A percentile compares a stretch with the other conserved stretches of the same genome.
Conservation (phyloP, 352 stramenopile genomes). For the Phytopythium helicoides region DNA sequence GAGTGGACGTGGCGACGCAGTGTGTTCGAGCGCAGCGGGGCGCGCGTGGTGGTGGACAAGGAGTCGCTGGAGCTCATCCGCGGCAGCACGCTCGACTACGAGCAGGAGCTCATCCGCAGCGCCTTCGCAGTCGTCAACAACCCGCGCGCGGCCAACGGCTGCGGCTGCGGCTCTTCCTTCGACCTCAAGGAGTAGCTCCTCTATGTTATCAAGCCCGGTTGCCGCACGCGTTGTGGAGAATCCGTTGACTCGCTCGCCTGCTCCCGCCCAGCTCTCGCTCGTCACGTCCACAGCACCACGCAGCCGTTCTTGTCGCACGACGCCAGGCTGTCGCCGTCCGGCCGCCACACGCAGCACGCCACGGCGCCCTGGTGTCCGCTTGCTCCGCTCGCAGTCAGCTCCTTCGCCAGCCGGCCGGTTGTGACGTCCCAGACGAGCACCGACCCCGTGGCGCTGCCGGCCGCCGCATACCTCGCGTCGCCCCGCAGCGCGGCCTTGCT, state of each 20-base stretch:
- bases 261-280: too few relatives aligned
- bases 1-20: slow-evolving; percentile 3
- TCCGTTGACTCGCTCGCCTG: too few relatives aligned
- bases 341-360: slow-evolving; percentile 75
- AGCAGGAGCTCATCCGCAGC: slow-evolving; percentile 97
- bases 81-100: slow-evolving; percentile 95
- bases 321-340: slow-evolving; percentile 54
- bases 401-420: slow-evolving; percentile 47
- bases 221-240: not conserved
- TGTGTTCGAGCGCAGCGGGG: slow-evolving; percentile 88
- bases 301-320: slow-evolving; percentile 85
- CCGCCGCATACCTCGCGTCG: slow-evolving; percentile 55
- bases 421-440: slow-evolving; percentile 68
- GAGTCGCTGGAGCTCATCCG: slow-evolving; percentile 93
- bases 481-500: slow-evolving; percentile 72
- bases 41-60: slow-evolving; percentile 89
- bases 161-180: slow-evolving; percentile 97
- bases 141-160: slow-evolving; percentile 95
- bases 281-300: slow-evolving; percentile 75
- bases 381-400: slow-evolving; percentile 37
- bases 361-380: slow-evolving; percentile 61
- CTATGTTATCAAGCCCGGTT: not conserved
- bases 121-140: slow-evolving; percentile 97
- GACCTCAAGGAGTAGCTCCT: slow-evolving; percentile 91
- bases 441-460: slow-evolving; percentile 45